A percentile compares a stretch with the other conserved stretches of the same genome.
Evolutionary conservation across 108 stramenopile species (phyloP).

Genomic region (Cyclotella atomus): DNA sequence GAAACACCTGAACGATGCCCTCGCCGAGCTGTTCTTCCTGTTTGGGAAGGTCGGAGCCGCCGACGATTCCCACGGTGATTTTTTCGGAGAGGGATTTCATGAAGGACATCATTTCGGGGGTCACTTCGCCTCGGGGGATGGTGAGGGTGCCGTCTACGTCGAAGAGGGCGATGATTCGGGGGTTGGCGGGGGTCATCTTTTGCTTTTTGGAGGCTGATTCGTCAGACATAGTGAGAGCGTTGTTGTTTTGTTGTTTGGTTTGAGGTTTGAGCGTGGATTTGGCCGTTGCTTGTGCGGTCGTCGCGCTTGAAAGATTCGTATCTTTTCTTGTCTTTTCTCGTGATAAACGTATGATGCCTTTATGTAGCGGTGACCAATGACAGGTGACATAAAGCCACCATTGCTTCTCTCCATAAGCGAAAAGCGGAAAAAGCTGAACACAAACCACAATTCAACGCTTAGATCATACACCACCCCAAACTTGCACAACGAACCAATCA

Average conservation of each 20-base stretch:
- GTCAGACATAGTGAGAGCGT: background rate
- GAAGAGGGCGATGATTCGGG: slow-evolving; percentile 95
- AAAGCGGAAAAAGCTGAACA: too few relatives aligned
- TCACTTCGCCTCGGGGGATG: slow-evolving; percentile 92
- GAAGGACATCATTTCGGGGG: slow-evolving; percentile 89
- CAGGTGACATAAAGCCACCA: too few relatives aligned
- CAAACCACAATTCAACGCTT: too few relatives aligned
- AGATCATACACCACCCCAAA: too few relatives aligned
- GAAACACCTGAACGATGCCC: slow-evolving; percentile 84
- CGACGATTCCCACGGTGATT: slow-evolving; percentile 98
- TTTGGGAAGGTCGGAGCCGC: slow-evolving; percentile 97
- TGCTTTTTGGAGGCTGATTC: slow-evolving; percentile 27
- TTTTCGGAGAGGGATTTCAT: slow-evolving; percentile 87
- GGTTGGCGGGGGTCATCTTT: slow-evolving; percentile 70
- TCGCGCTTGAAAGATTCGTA: background rate
- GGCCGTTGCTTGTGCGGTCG: background rate
- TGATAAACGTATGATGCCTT: too few relatives aligned
- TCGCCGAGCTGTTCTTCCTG: slow-evolving; percentile 98
- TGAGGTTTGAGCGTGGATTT: background rate
- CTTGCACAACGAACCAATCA: too few relatives aligned
- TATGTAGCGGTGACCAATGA: too few relatives aligned
- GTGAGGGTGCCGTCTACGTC: slow-evolving; percentile 99
- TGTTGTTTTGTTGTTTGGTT: background rate
- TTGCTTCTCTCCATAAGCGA: too few relatives aligned
- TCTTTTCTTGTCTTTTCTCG: too few relatives aligned